These are phyloP conservation scores for Lipomyces yamanashiensis DNA, from an alignment of 805 yeast species.

Conservation along the genomic window DNA sequence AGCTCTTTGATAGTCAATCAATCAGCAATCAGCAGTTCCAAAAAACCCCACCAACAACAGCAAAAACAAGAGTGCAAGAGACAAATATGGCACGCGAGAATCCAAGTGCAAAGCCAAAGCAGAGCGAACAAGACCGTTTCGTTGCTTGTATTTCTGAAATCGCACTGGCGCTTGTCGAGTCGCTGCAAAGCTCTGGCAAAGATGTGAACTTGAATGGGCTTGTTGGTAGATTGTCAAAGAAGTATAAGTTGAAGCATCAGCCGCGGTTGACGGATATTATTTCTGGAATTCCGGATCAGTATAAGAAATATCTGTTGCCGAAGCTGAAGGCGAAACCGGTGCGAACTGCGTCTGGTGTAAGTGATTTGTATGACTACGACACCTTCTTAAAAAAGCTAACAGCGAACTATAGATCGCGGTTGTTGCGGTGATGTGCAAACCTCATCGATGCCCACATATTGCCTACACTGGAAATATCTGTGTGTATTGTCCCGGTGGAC, in stretches of 20 bases:
- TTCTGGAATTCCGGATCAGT: constrained; percentile 92
- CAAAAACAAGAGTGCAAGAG: background rate
- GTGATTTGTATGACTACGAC: background rate
- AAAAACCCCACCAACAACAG: too few species aligned
- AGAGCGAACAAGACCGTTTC: constrained; percentile 81
- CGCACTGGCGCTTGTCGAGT: constrained; percentile 34
- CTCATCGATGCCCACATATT: constrained; percentile 98
- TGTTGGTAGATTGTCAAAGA: constrained; percentile 81
- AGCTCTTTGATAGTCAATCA: too few species aligned
- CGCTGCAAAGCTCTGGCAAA: constrained; percentile 52
- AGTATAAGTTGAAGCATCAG: constrained; percentile 87
- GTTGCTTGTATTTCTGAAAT: constrained; percentile 61
- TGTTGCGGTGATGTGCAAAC: constrained; percentile 99
- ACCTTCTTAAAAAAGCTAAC: background rate
- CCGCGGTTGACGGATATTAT: constrained; percentile 95
- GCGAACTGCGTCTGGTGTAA: constrained; percentile 87
- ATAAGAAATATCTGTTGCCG: constrained; percentile 87
- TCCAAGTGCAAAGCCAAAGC: constrained; percentile 1
- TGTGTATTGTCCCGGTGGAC: constrained; percentile 98
- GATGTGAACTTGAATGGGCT: constrained; percentile 90
- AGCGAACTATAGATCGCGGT: constrained; percentile 69
- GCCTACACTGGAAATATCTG: constrained; percentile 99
- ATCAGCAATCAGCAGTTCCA: too few species aligned
- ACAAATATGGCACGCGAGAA: constrained; percentile 19
- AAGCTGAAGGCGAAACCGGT: constrained; percentile 98